Evolutionary conservation across 139 green algal genomes (phyloP), one percentile per base, ranked within the genome.

Genomic region (Auxenochlorella pyrenoidosa): DNA sequence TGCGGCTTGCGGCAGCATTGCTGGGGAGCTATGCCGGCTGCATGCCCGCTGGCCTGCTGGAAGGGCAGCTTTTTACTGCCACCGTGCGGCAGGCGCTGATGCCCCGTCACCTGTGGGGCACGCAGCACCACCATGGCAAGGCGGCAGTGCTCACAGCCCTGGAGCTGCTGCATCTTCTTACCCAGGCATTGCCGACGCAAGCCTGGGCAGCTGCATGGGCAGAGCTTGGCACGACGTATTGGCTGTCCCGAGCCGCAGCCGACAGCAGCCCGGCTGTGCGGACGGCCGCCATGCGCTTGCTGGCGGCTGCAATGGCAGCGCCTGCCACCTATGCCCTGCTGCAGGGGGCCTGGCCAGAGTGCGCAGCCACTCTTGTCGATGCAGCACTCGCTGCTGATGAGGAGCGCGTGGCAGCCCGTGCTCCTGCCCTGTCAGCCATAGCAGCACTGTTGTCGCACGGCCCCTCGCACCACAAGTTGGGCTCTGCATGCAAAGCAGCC

Each of bases 81-180:
- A 59, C 38, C 19, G 38, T 84, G 58, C 79, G 79, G 26, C 79
- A 73, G 15, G 79, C 75, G 36, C 34, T 84, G 59, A 84, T 84
- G 79, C 79, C 79, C 3, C 38, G 60, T 0, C 58, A 84, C 34
- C 79, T 75, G 58, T 84, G 79, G 79, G 28, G 26, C 28, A 73
- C 79, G 36, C 40, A 75, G 47, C 79, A 73, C 24, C 41, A 24
- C 51, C 58, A 84, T 40, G 79, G 79, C 79, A 84, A 73, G 58
- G 79, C 79, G 32, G 79, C 79, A 28, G 79, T 84, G 24, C 26
- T 40, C 6, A 36, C 59, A 30, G 59, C 59, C 8, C 79, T 84
- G 79, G 19, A 73, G 26, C 59, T 75, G 59, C 59, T 84, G 79
- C 79, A 60, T 4, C 8, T 32, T 22, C 16, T 84, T 36, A 84